phyloP scores from a whole-genome alignment of 164 flowering plant genomes.

The Vitis rotundifolia region DNA sequence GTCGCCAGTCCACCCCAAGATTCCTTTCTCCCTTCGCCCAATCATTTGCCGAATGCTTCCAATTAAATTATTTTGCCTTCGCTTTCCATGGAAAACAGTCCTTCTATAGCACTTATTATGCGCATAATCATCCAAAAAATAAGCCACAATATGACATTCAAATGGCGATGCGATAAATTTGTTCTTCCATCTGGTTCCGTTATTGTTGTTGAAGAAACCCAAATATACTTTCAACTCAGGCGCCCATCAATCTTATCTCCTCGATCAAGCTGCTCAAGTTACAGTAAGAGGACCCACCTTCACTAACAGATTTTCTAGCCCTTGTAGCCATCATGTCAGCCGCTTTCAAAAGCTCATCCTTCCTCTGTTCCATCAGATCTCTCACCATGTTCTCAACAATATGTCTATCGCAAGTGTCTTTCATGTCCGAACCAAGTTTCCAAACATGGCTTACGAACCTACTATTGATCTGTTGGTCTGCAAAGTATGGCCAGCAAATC shows the following conservation, averaged over 20 bases:
- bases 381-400: constrained; percentile 30
- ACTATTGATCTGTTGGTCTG: constrained; percentile 41
- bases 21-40: too few relatives aligned
- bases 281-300: constrained; percentile 31
- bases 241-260: constrained; percentile 20
- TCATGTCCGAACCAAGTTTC: constrained; percentile 42
- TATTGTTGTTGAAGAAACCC: too few relatives aligned
- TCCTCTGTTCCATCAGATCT: constrained; percentile 28
- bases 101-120: too few relatives aligned
- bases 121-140: too few relatives aligned
- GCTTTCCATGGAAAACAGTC: too few relatives aligned
- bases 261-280: constrained; percentile 28
- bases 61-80: too few relatives aligned
- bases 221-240: too few relatives aligned
- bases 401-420: constrained; percentile 28
- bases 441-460: constrained; percentile 41
- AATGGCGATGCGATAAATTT: too few relatives aligned
- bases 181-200: too few relatives aligned
- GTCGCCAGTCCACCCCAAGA: too few relatives aligned
- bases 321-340: constrained; percentile 12
- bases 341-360: constrained; percentile 19
- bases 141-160: too few relatives aligned
- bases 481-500: constrained; percentile 46
- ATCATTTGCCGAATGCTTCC: too few relatives aligned
- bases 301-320: constrained; percentile 16